Evolutionary conservation across 306 rosid genomes (phyloP).

Genomic region (Elaeagnus macrophylla): DNA sequence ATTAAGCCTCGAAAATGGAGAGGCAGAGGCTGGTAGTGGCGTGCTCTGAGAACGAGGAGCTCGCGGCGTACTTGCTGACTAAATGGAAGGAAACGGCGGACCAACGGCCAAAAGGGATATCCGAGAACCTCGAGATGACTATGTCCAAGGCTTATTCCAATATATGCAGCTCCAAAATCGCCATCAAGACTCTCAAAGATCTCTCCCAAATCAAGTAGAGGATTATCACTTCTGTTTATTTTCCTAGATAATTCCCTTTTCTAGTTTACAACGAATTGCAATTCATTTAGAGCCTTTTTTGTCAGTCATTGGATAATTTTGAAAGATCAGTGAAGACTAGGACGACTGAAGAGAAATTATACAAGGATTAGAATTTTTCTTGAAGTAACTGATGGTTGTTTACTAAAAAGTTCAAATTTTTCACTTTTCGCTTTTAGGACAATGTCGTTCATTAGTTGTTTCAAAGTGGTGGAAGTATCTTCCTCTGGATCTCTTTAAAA

Average conservation of each 20-base stretch:
- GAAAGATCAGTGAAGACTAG: too few species aligned
- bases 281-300: neutral
- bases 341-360: too few species aligned
- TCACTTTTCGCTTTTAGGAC: too few species aligned
- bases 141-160: conserved; percentile 74
- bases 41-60: conserved; percentile 55
- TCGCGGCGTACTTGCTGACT: conserved; percentile 45
- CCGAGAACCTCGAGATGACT: conserved; percentile 54
- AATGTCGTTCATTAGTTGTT: too few species aligned
- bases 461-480: too few species aligned
- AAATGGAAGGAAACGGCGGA: conserved; percentile 68
- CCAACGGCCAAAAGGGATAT: conserved; percentile 52
- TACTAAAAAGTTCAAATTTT: too few species aligned
- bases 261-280: neutral
- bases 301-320: too few species aligned
- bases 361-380: too few species aligned
- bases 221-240: neutral
- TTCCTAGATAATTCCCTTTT: neutral
- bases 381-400: too few species aligned
- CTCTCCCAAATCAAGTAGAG: conserved; percentile 67
- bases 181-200: conserved; percentile 59
- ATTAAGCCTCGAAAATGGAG: conserved; percentile 27
- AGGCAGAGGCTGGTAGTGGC: conserved; percentile 28
- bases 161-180: conserved; percentile 50
- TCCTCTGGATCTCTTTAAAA: too few species aligned